Evolutionary conservation across 495 filamentous ascomycete genomes (phyloP).

Genomic region (Oleoguttula mirabilis): DNA sequence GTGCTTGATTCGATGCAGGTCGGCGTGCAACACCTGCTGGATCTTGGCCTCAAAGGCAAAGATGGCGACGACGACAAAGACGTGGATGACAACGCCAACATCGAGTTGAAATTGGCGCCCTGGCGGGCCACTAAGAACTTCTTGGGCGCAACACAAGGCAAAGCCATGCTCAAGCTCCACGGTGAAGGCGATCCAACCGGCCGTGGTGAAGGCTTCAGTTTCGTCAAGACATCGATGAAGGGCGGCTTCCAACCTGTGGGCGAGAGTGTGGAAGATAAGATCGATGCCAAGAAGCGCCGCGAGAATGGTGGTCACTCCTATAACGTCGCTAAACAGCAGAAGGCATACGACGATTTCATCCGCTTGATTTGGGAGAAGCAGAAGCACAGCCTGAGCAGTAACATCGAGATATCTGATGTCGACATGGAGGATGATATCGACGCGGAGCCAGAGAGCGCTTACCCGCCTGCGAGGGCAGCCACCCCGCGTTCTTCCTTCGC

Average conservation of each 20-base stretch:
- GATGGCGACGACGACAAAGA: conserved; percentile 56
- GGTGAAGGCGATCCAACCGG: conserved; percentile 94
- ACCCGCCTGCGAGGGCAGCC: conserved; percentile 25
- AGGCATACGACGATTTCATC: conserved; percentile 77
- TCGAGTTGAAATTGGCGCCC: conserved; percentile 84
- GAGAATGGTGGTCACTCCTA: conserved; percentile 91
- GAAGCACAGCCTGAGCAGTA: conserved; percentile 59
- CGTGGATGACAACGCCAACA: conserved; percentile 51
- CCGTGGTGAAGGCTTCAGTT: conserved; percentile 84
- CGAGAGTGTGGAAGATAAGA: conserved; percentile 75
- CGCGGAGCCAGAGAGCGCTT: conserved; percentile 30
- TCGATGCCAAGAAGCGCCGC: conserved; percentile 69
- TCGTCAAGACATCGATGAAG: conserved; percentile 96
- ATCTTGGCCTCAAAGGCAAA: conserved; percentile 69
- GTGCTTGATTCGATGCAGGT: conserved; percentile 94
- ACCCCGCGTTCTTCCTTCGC: conserved; percentile 49
- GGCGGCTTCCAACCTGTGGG: conserved; percentile 87
- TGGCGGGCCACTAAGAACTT: conserved; percentile 96
- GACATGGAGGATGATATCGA: conserved; percentile 58
- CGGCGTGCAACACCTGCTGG: conserved; percentile 67
- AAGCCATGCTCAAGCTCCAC: conserved; percentile 92
- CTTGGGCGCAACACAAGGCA: conserved; percentile 79
- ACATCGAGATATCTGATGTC: conserved; percentile 46
- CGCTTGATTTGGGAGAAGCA: conserved; percentile 83
- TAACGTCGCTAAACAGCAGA: conserved; percentile 87